A percentile compares a stretch with the other conserved stretches of the same genome.
These are phyloP conservation scores for Coemansia sp. DNA, from an alignment of 192 early-diverging fungal species.

Conservation along the genomic window DNA sequence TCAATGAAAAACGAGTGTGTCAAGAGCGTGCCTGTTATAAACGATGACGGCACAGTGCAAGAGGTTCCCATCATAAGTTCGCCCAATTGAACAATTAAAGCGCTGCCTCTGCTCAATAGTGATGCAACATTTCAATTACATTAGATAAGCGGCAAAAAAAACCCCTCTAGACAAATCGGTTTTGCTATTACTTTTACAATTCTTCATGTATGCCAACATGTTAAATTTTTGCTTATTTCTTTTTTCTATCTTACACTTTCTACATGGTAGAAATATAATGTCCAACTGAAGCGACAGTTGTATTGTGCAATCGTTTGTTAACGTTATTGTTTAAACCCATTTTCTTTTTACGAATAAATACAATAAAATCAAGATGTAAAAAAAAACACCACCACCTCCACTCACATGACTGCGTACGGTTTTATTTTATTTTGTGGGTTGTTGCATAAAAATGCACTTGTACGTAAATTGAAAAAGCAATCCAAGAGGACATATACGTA, in stretches of 20 bases:
- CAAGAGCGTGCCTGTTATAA: slow-evolving; percentile 5
- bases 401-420: no score
- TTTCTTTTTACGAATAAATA: background rate
- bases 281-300: background rate
- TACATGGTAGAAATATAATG: background rate
- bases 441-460: background rate
- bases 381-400: background rate
- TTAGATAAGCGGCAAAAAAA: background rate
- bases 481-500: no score
- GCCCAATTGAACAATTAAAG: background rate
- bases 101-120: background rate
- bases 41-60: slow-evolving; percentile 8
- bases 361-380: background rate
- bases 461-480: background rate
- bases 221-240: background rate
- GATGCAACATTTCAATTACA: background rate
- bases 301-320: background rate
- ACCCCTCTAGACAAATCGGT: background rate
- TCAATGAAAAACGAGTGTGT: slow-evolving; percentile 2
- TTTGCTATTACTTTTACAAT: background rate
- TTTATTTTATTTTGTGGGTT: background rate
- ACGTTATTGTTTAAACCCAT: background rate
- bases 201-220: background rate
- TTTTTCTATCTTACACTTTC: background rate
- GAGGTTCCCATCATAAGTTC: background rate